These are phyloP conservation scores for Globisporangium ultimum DNA, from an alignment of 352 stramenopile species.

Conservation along the genomic window DNA sequence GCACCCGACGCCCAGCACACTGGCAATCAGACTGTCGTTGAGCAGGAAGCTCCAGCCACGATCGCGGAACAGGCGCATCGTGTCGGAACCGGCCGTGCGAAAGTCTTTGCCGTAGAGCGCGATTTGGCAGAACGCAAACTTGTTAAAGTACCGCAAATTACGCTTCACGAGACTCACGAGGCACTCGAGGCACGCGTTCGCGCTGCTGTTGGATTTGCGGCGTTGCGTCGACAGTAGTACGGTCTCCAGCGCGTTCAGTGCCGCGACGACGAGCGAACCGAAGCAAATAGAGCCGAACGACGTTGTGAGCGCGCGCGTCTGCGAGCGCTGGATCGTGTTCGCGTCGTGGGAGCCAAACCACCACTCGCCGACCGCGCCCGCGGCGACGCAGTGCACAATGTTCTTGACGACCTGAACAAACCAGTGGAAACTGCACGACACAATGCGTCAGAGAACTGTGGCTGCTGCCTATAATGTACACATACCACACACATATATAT, in stretches of 20 bases:
- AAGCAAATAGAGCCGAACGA: slow-evolving; percentile 84
- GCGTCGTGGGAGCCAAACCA: slow-evolving; percentile 76
- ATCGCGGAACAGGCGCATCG: slow-evolving; percentile 76
- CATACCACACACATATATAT: neutral
- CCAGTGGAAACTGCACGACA: slow-evolving; percentile 64
- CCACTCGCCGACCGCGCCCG: slow-evolving; percentile 80
- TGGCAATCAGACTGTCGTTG: slow-evolving; percentile 79
- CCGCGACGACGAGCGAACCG: slow-evolving; percentile 74
- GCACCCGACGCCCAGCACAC: slow-evolving; percentile 67
- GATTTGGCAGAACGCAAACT: slow-evolving; percentile 85
- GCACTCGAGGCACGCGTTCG: slow-evolving; percentile 83
- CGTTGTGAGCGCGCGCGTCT: slow-evolving; percentile 62
- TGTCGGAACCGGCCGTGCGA: slow-evolving; percentile 64
- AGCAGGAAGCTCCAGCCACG: slow-evolving; percentile 76
- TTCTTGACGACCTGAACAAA: slow-evolving; percentile 84
- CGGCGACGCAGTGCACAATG: slow-evolving; percentile 81
- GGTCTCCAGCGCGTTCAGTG: slow-evolving; percentile 60
- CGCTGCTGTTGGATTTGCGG: slow-evolving; percentile 53
- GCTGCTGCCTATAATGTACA: neutral
- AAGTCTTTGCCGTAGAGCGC: slow-evolving; percentile 87
- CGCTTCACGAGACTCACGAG: slow-evolving; percentile 64
- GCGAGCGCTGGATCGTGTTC: slow-evolving; percentile 67
- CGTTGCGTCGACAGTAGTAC: slow-evolving; percentile 65
- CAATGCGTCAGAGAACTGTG: neutral
- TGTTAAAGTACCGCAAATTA: slow-evolving; percentile 86